A percentile compares a stretch with the other conserved stretches of the same genome.
Conservation (phyloP, 495 filamentous ascomycete species). For the Aspergillus panamensis region DNA sequence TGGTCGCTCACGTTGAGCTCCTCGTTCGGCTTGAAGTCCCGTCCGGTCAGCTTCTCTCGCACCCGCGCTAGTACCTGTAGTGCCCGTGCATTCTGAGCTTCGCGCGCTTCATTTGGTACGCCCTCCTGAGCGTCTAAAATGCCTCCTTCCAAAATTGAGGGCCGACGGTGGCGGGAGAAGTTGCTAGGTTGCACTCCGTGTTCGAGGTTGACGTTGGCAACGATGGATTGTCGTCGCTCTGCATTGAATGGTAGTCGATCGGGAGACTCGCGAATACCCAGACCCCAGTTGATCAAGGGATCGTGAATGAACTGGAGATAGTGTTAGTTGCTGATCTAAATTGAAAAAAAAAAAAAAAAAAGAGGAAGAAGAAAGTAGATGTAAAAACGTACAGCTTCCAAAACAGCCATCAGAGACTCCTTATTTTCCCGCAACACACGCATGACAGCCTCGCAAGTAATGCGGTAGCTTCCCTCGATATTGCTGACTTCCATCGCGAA, state of each 20-base stretch:
- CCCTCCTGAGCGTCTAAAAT: conserved; percentile 49
- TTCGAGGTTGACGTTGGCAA: conserved; percentile 58
- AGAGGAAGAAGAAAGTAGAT: neutral
- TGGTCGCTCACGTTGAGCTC: conserved; percentile 85
- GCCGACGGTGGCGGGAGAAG: conserved; percentile 44
- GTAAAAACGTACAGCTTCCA: conserved; percentile 86
- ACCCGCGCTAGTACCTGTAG: conserved; percentile 89
- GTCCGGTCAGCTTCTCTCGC: conserved; percentile 85
- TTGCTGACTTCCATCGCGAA: conserved; percentile 99
- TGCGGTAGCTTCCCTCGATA: conserved; percentile 96
- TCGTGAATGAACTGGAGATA: conserved; percentile 88
- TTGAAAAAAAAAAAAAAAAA: neutral
- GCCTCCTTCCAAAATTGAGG: conserved; percentile 51
- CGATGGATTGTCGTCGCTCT: conserved; percentile 72
- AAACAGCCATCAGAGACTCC: conserved; percentile 94
- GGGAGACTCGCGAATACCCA: conserved; percentile 81
- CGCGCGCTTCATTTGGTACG: conserved; percentile 52
- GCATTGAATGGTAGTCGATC: conserved; percentile 75
- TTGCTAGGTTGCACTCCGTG: conserved; percentile 45
- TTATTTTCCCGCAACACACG: conserved; percentile 94
- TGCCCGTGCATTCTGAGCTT: conserved; percentile 89
- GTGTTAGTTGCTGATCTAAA: conserved; percentile 18
- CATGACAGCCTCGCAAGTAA: conserved; percentile 98
- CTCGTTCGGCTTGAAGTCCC: conserved; percentile 61
- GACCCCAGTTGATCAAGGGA: conserved; percentile 93